A percentile compares a stretch with the other conserved stretches of the same genome.
These are phyloP conservation scores for Adansonia grandidieri DNA, from an alignment of 441 rosid genomes.

Conservation along the genomic window DNA sequence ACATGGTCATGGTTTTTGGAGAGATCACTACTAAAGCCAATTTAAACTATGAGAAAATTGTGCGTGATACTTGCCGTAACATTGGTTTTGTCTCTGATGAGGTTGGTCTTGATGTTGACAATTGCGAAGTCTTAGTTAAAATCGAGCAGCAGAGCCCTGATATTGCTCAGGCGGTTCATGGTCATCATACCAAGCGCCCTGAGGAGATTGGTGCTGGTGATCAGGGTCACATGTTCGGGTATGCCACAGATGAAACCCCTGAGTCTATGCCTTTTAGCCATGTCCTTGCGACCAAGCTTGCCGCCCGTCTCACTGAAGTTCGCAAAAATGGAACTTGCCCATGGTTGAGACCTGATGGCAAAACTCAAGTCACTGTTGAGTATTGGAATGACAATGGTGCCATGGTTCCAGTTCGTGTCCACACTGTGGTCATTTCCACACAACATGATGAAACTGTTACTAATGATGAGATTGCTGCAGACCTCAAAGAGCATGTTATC, in stretches of 20 bases:
- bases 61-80: too few relatives aligned
- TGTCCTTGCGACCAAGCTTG: slow-evolving; percentile 72
- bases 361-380: slow-evolving; percentile 58
- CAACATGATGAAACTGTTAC: slow-evolving; percentile 51
- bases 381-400: slow-evolving; percentile 47
- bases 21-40: too few relatives aligned
- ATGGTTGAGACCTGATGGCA: slow-evolving; percentile 57
- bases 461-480: slow-evolving; percentile 43
- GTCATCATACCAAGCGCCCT: too few relatives aligned
- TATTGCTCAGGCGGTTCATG: too few relatives aligned
- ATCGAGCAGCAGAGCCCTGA: too few relatives aligned
- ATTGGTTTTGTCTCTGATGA: too few relatives aligned
- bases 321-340: slow-evolving; percentile 57
- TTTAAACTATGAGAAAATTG: too few relatives aligned
- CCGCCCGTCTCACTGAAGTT: slow-evolving; percentile 62
- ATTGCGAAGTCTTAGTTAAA: too few relatives aligned
- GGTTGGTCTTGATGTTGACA: too few relatives aligned
- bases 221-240: too few relatives aligned
- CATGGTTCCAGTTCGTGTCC: slow-evolving; percentile 51
- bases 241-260: slow-evolving; percentile 52
- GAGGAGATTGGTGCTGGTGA: too few relatives aligned
- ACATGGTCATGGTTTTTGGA: too few relatives aligned
- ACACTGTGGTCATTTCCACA: slow-evolving; percentile 54
- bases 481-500: slow-evolving; percentile 59
- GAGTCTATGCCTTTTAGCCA: slow-evolving; percentile 71